Conservation (phyloP, 768 basidiomycete species). For the Rhizopogon vinicolor region DNA sequence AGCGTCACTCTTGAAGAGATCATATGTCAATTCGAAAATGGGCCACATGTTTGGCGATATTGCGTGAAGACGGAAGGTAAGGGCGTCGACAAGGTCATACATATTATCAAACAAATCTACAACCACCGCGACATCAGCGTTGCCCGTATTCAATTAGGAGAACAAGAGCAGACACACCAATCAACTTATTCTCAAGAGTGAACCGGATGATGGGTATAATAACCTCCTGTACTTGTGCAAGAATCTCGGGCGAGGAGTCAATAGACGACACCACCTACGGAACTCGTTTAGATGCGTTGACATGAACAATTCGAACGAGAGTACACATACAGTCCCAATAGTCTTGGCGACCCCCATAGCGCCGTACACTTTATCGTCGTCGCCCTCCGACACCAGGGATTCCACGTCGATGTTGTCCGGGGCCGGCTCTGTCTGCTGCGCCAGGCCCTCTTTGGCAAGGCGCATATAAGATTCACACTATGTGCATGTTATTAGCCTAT, state of each 20-base stretch:
- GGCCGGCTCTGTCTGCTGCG: slow-evolving; percentile 44
- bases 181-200: slow-evolving; percentile 71
- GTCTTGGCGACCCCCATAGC: slow-evolving; percentile 88
- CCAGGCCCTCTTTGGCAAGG: slow-evolving; percentile 63
- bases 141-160: not conserved
- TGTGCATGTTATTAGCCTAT: slow-evolving; percentile 21
- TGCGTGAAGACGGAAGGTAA: slow-evolving; percentile 75
- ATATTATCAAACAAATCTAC: slow-evolving; percentile 83
- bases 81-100: slow-evolving; percentile 79
- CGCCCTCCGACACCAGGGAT: slow-evolving; percentile 45
- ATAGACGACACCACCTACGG: slow-evolving; percentile 71
- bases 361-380: slow-evolving; percentile 72
- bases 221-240: slow-evolving; percentile 77
- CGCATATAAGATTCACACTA: slow-evolving; percentile 85
- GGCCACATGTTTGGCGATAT: slow-evolving; percentile 87
- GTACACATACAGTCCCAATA: slow-evolving; percentile 59
- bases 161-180: slow-evolving; percentile 46
- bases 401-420: slow-evolving; percentile 52
- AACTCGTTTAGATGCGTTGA: not conserved
- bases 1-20: slow-evolving; percentile 77
- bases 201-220: slow-evolving; percentile 73
- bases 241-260: slow-evolving; percentile 67
- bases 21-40: slow-evolving; percentile 78
- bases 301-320: not conserved
- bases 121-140: not conserved